Evolutionary conservation across 2,329 filamentous ascomycete species (phyloP), one percentile per base, ranked within the genome.

Genomic region (Talaromyces sp.): DNA sequence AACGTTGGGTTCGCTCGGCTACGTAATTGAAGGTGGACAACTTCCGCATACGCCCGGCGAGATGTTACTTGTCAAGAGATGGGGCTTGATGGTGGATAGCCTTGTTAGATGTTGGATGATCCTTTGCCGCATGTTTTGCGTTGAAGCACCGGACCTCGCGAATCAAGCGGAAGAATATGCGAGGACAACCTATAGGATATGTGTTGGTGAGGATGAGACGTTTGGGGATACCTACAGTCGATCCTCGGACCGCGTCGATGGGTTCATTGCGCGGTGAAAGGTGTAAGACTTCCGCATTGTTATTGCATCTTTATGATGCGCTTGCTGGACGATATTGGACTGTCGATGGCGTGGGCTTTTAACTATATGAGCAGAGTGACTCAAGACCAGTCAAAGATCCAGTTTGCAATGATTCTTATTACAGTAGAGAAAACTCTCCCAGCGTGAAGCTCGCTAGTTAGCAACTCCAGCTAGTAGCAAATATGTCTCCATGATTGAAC

Each of bases 181-280:
- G 2, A 70, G 53, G 21, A 53, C 64, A 2, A 61, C 64, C n/a
- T 75, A 73, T 59, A 64, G 52, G 46, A 67, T 75, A 1, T 63
- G 66, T 41, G 61, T 73, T 33, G 71, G 73, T 0, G 72, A 75
- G 59, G 68, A 72, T 46, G 65, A 64, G 31, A 70, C 64, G 4
- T 73, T 71, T 61, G 66, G 66, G 5, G 56, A 56, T n/a, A 36
- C 48, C 25, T 51, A 51, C 28, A 36, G 31, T 19, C 48, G 28
- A 15, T 37, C 19, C 19, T 51, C 25, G n/a, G 15, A 21, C 48
- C 48, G 48, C 6, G 31, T 35, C n/a, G 48, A 51, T 13, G 43
- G 28, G 43, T 9, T 39, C n/a, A 17, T 39, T 39, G 36, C 10
- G 36, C 4, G 36, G 36, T 39, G 36, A 39, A 39, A 39, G 11